These are phyloP conservation scores for Candida koratica DNA, from an alignment of 805 yeast species.

Conservation along the genomic window DNA sequence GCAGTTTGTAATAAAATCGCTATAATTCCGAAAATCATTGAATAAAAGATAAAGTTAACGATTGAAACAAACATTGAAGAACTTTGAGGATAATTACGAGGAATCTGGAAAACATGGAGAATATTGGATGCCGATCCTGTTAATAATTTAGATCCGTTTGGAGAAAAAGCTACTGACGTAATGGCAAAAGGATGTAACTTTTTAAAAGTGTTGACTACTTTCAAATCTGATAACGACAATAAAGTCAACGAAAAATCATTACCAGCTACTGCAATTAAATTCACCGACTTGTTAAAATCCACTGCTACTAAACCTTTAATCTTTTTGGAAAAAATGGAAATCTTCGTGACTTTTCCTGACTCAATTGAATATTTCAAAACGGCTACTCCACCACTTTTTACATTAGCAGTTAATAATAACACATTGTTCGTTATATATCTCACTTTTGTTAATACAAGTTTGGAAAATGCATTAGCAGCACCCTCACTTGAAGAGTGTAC, in stretches of 20 bases:
- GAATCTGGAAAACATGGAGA: slow-evolving; percentile 58
- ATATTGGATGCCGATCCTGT: slow-evolving; percentile 76
- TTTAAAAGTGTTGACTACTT: slow-evolving; percentile 45
- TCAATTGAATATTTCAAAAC: slow-evolving; percentile 43
- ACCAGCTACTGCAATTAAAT: slow-evolving; percentile 54
- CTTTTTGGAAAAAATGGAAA: slow-evolving; percentile 41
- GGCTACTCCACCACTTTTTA: slow-evolving; percentile 36
- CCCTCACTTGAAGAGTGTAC: slow-evolving; percentile 20
- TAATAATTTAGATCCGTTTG: slow-evolving; percentile 62
- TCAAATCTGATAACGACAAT: slow-evolving; percentile 50
- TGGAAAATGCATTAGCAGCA: slow-evolving; percentile 10
- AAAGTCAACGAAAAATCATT: slow-evolving; percentile 65
- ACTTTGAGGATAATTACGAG: slow-evolving; percentile 44
- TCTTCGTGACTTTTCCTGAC: slow-evolving; percentile 39
- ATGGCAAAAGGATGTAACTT: slow-evolving; percentile 76
- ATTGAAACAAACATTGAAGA: slow-evolving; percentile 34
- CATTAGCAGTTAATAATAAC: slow-evolving; percentile 32
- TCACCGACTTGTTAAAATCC: slow-evolving; percentile 40
- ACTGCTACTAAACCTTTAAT: slow-evolving; percentile 53
- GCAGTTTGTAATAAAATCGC: slow-evolving; percentile 33
- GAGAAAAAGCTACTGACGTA: slow-evolving; percentile 67
- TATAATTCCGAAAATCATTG: slow-evolving; percentile 27
- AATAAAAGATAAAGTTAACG: slow-evolving; percentile 32
- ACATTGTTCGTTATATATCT: slow-evolving; percentile 34
- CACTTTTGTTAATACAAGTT: slow-evolving; percentile 39